Evolutionary conservation across 352 stramenopile genomes (phyloP).

Genomic region (Phytophthora tubulina): DNA sequence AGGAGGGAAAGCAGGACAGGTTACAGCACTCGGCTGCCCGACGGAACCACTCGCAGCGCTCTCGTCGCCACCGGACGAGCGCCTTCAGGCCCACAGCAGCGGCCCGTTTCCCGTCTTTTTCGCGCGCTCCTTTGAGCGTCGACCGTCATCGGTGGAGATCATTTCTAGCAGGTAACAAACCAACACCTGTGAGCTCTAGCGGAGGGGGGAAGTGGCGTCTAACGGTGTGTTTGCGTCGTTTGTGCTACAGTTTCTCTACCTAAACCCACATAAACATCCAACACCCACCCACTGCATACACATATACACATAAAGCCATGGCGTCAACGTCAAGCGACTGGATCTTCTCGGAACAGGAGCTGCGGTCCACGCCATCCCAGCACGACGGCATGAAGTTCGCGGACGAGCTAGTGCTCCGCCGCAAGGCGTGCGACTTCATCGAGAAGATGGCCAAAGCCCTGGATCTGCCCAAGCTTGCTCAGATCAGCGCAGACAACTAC

Average conservation of each 20-base stretch:
- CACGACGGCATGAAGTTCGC: slow-evolving; percentile 80
- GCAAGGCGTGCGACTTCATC: slow-evolving; percentile 86
- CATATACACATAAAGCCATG: slow-evolving; percentile 11
- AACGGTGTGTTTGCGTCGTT: slow-evolving; percentile 14
- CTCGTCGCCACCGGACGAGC: slow-evolving; percentile 39
- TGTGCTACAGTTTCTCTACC: slow-evolving; percentile 25
- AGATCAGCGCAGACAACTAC: slow-evolving; percentile 87
- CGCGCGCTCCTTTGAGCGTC: slow-evolving; percentile 7
- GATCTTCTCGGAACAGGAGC: slow-evolving; percentile 82
- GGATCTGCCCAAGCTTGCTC: slow-evolving; percentile 82
- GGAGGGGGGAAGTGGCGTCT: neutral
- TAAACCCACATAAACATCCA: slow-evolving; percentile 7
- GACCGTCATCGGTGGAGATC: slow-evolving; percentile 33
- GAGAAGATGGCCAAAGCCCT: slow-evolving; percentile 87
- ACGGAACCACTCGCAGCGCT: slow-evolving; percentile 19
- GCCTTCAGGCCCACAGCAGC: slow-evolving; percentile 1
- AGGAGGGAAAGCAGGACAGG: slow-evolving; percentile 30
- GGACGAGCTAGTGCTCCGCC: slow-evolving; percentile 77
- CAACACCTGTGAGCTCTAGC: neutral
- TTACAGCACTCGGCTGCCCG: slow-evolving; percentile 13
- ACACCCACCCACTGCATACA: slow-evolving; percentile 7
- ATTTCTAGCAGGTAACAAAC: slow-evolving; percentile 36
- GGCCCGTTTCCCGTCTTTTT: slow-evolving; percentile 25
- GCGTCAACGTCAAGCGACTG: slow-evolving; percentile 61
- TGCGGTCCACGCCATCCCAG: slow-evolving; percentile 72